Percentiles rank a stretch among this genome's conserved stretches.
Conservation (phyloP, 352 stramenopile species). For the Phytophthora idaei region DNA sequence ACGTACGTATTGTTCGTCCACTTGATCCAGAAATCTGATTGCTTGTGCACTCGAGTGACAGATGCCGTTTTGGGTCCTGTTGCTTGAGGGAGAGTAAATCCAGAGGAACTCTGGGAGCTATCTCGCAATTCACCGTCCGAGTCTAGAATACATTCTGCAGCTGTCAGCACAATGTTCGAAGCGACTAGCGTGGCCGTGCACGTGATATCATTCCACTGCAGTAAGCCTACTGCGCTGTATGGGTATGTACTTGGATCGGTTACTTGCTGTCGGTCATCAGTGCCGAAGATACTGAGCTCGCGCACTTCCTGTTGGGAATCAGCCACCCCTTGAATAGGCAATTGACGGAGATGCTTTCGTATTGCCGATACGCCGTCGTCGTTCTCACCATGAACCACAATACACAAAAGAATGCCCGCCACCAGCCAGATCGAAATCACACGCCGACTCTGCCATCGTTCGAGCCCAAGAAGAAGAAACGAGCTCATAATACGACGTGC, state of each 20-base stretch:
- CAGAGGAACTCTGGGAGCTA: constrained; percentile 24
- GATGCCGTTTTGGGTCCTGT: constrained; percentile 13
- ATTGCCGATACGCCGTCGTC: constrained; percentile 5
- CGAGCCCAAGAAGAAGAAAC: neutral
- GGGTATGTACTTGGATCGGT: constrained; percentile 43
- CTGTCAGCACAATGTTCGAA: constrained; percentile 52
- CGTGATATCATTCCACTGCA: constrained; percentile 51
- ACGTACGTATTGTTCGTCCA: constrained; percentile 69
- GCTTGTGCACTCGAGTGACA: constrained; percentile 57
- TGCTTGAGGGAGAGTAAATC: constrained; percentile 39
- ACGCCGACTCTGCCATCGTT: constrained; percentile 9
- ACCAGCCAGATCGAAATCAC: constrained; percentile 10
- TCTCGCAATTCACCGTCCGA: constrained; percentile 32
- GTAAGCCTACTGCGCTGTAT: constrained; percentile 58
- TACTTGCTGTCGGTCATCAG: constrained; percentile 46
- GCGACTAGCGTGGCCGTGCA: constrained; percentile 68
- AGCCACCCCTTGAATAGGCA: constrained; percentile 1
- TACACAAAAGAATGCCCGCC: constrained; percentile 10
- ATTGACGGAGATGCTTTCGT: constrained; percentile 16
- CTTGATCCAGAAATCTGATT: constrained; percentile 70
- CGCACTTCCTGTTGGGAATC: constrained; percentile 20
- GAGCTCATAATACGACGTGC: constrained; percentile 15
- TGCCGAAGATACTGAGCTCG: constrained; percentile 51
- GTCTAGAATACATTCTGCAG: constrained; percentile 62
- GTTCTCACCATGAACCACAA: neutral